Evolutionary conservation across 2,329 filamentous ascomycete species (phyloP).

Genomic region (Rutstroemia sp.): DNA sequence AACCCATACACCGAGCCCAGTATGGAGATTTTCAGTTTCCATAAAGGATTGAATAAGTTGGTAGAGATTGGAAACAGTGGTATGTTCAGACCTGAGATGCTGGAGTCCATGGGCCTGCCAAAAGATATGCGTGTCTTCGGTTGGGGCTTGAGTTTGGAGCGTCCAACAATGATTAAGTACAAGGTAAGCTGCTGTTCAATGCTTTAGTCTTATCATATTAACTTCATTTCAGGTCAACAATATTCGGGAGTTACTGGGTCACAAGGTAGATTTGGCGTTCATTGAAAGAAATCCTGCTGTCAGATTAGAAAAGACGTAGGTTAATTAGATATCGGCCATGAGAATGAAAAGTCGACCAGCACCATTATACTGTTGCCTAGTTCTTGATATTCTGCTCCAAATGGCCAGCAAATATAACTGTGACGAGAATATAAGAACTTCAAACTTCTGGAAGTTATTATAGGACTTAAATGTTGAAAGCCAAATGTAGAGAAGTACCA

Average conservation of each 20-base stretch:
- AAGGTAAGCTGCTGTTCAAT: conserved; percentile 18
- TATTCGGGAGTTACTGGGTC: conserved; percentile 52
- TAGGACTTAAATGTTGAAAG: no score
- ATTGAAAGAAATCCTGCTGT: conserved; percentile 89
- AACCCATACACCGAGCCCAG: conserved; percentile 93
- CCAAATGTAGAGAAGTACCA: no score
- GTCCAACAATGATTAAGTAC: conserved; percentile 71
- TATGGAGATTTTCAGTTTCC: conserved; percentile 98
- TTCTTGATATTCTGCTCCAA: neutral
- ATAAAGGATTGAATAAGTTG: conserved; percentile 80
- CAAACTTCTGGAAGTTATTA: no score
- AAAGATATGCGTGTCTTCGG: conserved; percentile 91
- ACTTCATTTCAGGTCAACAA: conserved; percentile 46
- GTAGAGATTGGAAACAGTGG: conserved; percentile 97
- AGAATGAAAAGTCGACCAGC: neutral
- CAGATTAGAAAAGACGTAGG: conserved; percentile 45
- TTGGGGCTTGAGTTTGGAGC: conserved; percentile 84
- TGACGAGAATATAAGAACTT: neutral
- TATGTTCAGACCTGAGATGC: conserved; percentile 98
- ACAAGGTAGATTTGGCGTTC: conserved; percentile 92
- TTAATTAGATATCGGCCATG: neutral
- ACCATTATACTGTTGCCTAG: neutral
- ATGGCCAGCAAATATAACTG: neutral
- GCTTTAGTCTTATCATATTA: neutral
- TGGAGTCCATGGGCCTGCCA: conserved; percentile 88